phyloP scores from a whole-genome alignment of 1,284 basidiomycete genomes.

The Hortiboletus rubellus region DNA sequence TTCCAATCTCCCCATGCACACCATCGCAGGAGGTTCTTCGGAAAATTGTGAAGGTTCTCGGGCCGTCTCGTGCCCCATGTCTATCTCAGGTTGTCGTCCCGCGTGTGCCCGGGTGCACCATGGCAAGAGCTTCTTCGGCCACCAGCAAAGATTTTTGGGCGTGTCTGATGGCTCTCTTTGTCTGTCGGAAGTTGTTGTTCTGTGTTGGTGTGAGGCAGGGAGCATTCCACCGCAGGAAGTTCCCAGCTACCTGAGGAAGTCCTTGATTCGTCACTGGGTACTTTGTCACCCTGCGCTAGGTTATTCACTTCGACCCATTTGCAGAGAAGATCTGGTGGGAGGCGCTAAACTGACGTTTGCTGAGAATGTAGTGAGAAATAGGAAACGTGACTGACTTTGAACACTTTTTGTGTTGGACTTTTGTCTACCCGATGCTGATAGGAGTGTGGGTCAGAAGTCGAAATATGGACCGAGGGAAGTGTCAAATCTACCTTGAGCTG shows the following conservation, averaged over 20 bases:
- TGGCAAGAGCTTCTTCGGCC: no score
- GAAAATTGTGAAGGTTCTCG: no score
- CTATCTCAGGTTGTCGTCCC: neutral
- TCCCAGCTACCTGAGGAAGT: no score
- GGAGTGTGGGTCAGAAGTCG: neutral
- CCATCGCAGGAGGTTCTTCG: no score
- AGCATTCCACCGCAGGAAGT: no score
- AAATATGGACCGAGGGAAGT: neutral
- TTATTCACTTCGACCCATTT: neutral
- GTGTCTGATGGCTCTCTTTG: no score
- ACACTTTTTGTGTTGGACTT: no score
- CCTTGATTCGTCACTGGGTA: neutral
- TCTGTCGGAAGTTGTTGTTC: no score
- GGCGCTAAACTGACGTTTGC: neutral
- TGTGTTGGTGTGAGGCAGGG: no score
- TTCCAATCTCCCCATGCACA: neutral
- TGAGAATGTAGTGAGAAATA: neutral
- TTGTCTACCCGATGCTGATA: neutral
- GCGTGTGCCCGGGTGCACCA: neutral
- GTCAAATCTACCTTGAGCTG: neutral
- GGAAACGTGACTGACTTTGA: no score
- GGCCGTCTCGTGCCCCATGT: neutral
- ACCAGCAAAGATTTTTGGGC: no score
- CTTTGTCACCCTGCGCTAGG: neutral
- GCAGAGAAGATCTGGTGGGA: neutral